Evolutionary conservation across 495 filamentous ascomycete genomes (phyloP).

Genomic region (Aspergillus steynii): DNA sequence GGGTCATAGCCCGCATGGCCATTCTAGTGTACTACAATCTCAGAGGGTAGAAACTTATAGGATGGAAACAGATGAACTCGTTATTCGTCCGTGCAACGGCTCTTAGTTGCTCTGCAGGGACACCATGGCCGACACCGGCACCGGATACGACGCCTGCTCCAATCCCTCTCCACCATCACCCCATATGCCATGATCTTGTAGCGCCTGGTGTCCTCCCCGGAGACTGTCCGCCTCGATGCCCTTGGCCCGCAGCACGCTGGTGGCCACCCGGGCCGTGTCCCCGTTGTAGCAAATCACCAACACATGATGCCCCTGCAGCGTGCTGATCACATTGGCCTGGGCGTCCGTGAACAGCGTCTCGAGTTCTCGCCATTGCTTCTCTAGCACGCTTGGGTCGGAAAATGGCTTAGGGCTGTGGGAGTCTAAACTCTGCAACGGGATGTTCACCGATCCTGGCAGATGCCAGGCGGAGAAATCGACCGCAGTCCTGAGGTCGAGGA

Average conservation of each 20-base stretch:
- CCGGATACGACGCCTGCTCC: conserved; percentile 1
- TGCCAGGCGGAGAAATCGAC: conserved; percentile 44
- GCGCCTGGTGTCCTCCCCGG: conserved; percentile 41
- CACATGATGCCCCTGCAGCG: conserved; percentile 35
- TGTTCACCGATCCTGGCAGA: conserved; percentile 46
- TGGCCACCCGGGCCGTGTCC: conserved; percentile 53
- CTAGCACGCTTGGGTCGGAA: conserved; percentile 42
- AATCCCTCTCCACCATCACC: conserved; percentile 13
- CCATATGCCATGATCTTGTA: conserved; percentile 33
- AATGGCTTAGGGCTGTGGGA: conserved; percentile 46
- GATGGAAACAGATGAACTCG: background rate
- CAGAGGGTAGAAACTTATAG: background rate
- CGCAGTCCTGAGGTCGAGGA: conserved; percentile 44
- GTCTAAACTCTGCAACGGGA: conserved; percentile 36
- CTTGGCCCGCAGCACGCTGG: conserved; percentile 52
- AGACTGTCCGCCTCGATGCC: conserved; percentile 52
- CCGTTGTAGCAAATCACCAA: conserved; percentile 55
- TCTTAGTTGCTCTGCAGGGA: background rate
- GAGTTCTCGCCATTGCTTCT: conserved; percentile 47
- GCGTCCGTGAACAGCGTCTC: conserved; percentile 37
- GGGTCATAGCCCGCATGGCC: too few relatives aligned
- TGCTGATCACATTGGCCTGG: conserved; percentile 18
- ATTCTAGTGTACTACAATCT: background rate
- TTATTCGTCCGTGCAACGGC: background rate
- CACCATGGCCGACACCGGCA: background rate